phyloP scores from a whole-genome alignment of 148 eudicot species.

The Amaranthus palmeri region DNA sequence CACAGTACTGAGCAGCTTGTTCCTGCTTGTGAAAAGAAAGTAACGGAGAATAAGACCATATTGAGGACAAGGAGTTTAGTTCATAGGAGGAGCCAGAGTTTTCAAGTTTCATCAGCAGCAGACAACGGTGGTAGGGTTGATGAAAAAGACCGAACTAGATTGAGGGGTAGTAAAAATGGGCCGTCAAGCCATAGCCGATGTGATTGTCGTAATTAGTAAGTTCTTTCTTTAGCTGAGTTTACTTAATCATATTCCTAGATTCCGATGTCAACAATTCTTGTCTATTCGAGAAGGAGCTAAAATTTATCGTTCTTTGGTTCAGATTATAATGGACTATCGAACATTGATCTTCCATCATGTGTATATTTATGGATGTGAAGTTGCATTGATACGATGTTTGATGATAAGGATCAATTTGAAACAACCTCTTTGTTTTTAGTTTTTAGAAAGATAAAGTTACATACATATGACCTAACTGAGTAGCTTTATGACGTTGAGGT shows the following conservation, averaged over 20 bases:
- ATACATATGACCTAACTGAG: too few species aligned
- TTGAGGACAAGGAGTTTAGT: slow-evolving; percentile 16
- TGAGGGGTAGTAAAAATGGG: slow-evolving; percentile 14
- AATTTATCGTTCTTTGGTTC: too few species aligned
- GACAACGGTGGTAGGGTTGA: not conserved
- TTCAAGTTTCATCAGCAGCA: slow-evolving; percentile 22
- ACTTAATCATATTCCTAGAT: not conserved
- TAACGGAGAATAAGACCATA: slow-evolving; percentile 20
- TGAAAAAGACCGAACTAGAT: slow-evolving; percentile 15
- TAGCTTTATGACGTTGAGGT: too few species aligned
- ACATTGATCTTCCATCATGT: too few species aligned
- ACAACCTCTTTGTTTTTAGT: too few species aligned
- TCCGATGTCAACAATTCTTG: too few species aligned
- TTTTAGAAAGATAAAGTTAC: too few species aligned
- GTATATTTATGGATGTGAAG: too few species aligned
- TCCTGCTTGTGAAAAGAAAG: slow-evolving; percentile 21
- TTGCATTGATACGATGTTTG: too few species aligned
- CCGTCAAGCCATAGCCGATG: slow-evolving; percentile 24
- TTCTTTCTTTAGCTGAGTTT: not conserved
- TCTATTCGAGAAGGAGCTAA: too few species aligned
- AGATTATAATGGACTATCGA: too few species aligned
- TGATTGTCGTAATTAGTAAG: slow-evolving; percentile 25
- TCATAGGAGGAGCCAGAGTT: slow-evolving; percentile 22
- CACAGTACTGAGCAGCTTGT: slow-evolving; percentile 9
- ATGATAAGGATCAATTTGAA: too few species aligned